Base-by-base conservation (phyloP, 495 filamentous ascomycete genomes). In the Podospora australis region DNA sequence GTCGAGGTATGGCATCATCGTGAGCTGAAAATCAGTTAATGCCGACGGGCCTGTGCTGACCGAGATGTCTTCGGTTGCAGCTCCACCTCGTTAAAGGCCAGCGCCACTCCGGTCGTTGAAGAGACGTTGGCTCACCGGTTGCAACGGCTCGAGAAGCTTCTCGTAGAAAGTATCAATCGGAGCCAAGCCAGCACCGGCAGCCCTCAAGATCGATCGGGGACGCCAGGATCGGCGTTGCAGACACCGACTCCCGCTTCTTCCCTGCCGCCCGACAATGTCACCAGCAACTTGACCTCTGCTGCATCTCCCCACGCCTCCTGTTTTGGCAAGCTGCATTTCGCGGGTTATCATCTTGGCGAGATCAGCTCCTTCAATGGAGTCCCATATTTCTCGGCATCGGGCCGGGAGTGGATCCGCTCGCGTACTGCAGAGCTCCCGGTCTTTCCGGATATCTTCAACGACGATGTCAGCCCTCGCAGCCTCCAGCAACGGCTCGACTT, bases 331-430 rank as follows among this genome's bases (percentile, higher is more conserved):
- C 65, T 75, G 6, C 72, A 75, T 46, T 75, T 77, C 44, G 73
- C 74, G 7, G 73, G 74, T 3, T 59, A 65, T 34, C 65, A 74
- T 49, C 45, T 78, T 5, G 71, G 74, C 9, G 62, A 63, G 3
- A 69, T 75, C 29, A 75, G 70, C 50, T 43, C 68, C 30, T 65
- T 72, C 41, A 71, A 69, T 1, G 72, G 72, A 6, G 66, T 75
- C 7, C 74, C 73, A 9, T 65, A 72, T 23, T 57, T 78, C 25
- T 62, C 73, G 0, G 60, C 63, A 1, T 70, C 72, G 26, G 72
- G 73, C 1, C 70, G 66, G 40, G 54, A 63, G 49, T 75, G 71
- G 71, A 69, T 78, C 26, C 58, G 66, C 25, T 58, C 70, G 17
- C 66, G 67, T 13, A 74, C 74, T 3, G 74, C 73, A 9, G 66